Base-by-base conservation (phyloP, 805 yeast genomes). In the Wickerhamiella dianesei region DNA sequence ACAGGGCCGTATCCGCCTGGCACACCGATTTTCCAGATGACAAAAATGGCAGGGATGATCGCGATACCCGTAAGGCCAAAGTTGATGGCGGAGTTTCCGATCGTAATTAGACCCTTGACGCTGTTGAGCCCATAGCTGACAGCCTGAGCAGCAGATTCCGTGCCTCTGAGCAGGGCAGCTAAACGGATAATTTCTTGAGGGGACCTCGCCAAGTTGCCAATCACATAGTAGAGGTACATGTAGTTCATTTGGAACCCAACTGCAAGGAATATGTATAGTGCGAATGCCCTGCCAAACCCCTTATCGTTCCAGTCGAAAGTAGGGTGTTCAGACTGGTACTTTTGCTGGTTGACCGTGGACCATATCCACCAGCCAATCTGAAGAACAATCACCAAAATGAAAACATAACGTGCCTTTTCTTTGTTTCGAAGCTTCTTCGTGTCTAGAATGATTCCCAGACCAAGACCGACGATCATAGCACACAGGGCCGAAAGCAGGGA, bases 401-500 rank as follows among this genome's bases (percentile, higher is more conserved):
- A 73, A 1, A 76, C 79, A 36, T 67, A 64, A 22, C 61, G 63
- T 43, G 73, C 76, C 60, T 77, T 65, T 3, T 56, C 54, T 12
- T 68, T 62, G 55, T 77, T 63, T n/a, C 58, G 55, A 50, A 69
- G 64, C 9, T 53, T 47, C 46, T 56, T 58, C 57, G 64, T 62
- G 59, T 76, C 80, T 53, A 75, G 64, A 39, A 74, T 21, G 40
- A 56, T 12, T 36, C 80, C 53, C 2, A 44, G 39, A 1, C 44
- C 3, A 3, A 42, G 76, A 40, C 75, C 63, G 21, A 67, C 40
- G n/a, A 65, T 58, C 41, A 79, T 72, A 35, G 79, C 80, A 48
- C 73, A 40, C 73, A 76, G 73, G 59, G 76, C 80, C 43, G 73
- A 60, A 41, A 72, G 59, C 71, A 69, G 44, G 66, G 67, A 29